phyloP scores from a whole-genome alignment of 768 basidiomycete species.

The Dentipellis sp. region DNA sequence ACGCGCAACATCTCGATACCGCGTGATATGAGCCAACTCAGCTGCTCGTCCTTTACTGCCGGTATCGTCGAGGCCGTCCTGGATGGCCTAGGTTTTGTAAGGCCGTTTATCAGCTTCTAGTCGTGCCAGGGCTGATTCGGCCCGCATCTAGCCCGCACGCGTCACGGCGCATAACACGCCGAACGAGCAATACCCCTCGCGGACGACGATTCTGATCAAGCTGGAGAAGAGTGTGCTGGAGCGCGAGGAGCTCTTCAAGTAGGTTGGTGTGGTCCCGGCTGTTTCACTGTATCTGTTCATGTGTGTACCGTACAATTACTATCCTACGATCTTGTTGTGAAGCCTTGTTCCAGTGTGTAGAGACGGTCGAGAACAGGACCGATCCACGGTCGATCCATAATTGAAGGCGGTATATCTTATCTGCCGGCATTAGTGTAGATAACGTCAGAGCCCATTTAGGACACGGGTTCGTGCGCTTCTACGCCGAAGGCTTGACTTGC shows the following conservation, averaged over 20 bases:
- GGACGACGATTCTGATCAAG: constrained; percentile 97
- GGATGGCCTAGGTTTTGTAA: constrained; percentile 87
- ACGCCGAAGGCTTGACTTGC: not conserved
- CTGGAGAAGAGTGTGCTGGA: constrained; percentile 89
- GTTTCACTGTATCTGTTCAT: no score
- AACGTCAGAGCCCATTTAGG: not conserved
- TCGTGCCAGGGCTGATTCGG: not conserved
- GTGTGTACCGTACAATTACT: no score
- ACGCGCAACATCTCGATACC: constrained; percentile 92
- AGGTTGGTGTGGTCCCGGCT: constrained; percentile 14
- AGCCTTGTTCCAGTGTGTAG: no score
- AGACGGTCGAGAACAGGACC: no score
- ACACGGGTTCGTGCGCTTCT: not conserved
- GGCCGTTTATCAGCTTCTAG: constrained; percentile 18
- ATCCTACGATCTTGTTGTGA: no score
- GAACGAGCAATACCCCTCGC: constrained; percentile 64
- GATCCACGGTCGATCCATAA: no score
- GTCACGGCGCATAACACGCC: constrained; percentile 96
- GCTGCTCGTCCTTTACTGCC: constrained; percentile 95
- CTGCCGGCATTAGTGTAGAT: not conserved
- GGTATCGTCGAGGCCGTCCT: constrained; percentile 96
- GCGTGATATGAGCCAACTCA: constrained; percentile 86
- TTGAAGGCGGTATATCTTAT: no score
- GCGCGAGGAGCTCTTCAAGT: constrained; percentile 86
- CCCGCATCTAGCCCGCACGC: constrained; percentile 66